Conservation (phyloP, 768 basidiomycete species). For the Boletus coccyginus region DNA sequence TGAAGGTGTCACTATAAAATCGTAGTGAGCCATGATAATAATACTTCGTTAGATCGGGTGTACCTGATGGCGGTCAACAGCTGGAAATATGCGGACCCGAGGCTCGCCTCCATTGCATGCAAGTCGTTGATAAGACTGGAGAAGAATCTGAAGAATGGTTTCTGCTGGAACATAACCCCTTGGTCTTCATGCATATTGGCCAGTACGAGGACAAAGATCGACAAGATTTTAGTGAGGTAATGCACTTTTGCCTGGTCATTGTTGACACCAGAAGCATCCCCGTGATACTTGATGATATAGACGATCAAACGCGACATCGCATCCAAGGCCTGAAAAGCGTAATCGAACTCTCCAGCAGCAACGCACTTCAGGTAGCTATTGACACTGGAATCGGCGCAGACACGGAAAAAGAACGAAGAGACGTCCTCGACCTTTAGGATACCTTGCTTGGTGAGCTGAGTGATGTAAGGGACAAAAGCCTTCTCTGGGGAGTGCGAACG, state of each 20-base stretch:
- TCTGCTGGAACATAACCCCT: slow-evolving; percentile 87
- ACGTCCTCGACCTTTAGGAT: slow-evolving; percentile 95
- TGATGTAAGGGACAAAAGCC: slow-evolving; percentile 94
- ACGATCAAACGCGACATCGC: slow-evolving; percentile 93
- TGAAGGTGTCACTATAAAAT: slow-evolving; percentile 78
- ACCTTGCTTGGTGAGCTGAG: slow-evolving; percentile 94
- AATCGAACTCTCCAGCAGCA: slow-evolving; percentile 66
- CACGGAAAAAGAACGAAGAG: slow-evolving; percentile 97
- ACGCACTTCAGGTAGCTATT: slow-evolving; percentile 80
- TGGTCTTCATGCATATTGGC: slow-evolving; percentile 96
- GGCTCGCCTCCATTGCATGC: slow-evolving; percentile 76
- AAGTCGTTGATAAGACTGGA: slow-evolving; percentile 93
- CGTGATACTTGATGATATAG: slow-evolving; percentile 99
- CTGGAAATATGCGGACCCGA: slow-evolving; percentile 89
- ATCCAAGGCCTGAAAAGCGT: slow-evolving; percentile 90
- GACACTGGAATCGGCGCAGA: slow-evolving; percentile 93
- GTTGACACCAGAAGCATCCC: slow-evolving; percentile 89
- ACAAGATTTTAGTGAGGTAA: slow-evolving; percentile 94
- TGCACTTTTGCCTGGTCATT: slow-evolving; percentile 95
- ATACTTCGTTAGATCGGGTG: not conserved
- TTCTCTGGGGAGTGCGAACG: slow-evolving; percentile 89
- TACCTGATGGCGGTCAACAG: slow-evolving; percentile 86
- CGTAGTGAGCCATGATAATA: not conserved
- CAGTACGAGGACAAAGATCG: slow-evolving; percentile 93
- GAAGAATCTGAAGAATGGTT: slow-evolving; percentile 98